Percentiles rank a stretch among this genome's conserved stretches.
Conservation (phyloP, 2,329 filamentous ascomycete genomes). For the Penicillium vulpinum region DNA sequence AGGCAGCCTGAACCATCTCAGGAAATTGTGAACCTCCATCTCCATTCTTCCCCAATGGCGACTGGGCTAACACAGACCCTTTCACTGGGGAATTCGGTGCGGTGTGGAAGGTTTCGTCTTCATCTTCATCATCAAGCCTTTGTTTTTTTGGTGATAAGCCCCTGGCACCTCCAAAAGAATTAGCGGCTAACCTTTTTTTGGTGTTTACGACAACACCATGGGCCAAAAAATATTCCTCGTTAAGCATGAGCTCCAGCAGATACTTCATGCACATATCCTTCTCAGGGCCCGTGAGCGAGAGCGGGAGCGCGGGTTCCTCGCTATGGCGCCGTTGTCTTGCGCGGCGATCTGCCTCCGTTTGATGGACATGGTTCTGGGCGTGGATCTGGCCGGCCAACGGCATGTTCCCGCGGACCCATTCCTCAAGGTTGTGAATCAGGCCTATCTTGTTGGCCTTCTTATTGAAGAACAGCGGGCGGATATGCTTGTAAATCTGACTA, state of each 20-base stretch:
- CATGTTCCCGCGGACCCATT: constrained; percentile 23
- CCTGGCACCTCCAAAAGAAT: constrained; percentile 5
- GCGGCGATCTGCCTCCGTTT: background rate
- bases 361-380: background rate
- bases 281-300: constrained; percentile 20
- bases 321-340: background rate
- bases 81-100: constrained; percentile 34
- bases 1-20: background rate
- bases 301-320: constrained; percentile 2
- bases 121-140: constrained; percentile 9
- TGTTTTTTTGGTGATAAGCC: constrained; percentile 10
- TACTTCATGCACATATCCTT: constrained; percentile 29
- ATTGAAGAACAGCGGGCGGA: constrained; percentile 34
- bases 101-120: constrained; percentile 29
- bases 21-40: background rate
- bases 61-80: background rate
- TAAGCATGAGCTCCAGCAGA: constrained; percentile 31
- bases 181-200: constrained; percentile 7
- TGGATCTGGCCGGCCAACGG: background rate
- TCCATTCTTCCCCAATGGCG: background rate
- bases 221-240: constrained; percentile 34
- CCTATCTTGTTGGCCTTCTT: constrained; percentile 22
- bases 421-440: constrained; percentile 34
- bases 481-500: constrained; percentile 28
- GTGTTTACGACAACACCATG: constrained; percentile 9